Conservation (phyloP, 768 basidiomycete genomes). For the Suillus plorans region DNA sequence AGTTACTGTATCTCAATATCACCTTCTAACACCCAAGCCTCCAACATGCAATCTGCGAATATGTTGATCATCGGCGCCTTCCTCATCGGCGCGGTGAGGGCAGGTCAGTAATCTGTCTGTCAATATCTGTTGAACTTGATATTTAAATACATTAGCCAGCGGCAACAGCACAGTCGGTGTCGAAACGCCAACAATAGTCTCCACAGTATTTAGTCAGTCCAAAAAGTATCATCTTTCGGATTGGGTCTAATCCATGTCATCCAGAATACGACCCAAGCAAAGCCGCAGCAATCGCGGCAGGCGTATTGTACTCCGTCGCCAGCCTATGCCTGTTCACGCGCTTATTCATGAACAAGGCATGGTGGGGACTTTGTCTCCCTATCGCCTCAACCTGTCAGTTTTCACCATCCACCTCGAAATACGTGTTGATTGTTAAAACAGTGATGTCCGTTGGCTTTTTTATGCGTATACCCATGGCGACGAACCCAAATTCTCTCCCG, state of each 20-base stretch:
- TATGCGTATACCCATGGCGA: constrained; percentile 18
- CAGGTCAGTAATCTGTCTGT: not conserved
- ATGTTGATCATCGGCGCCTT: not conserved
- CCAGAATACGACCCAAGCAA: constrained; percentile 27
- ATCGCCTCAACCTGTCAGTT: constrained; percentile 25
- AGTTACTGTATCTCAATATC: not conserved
- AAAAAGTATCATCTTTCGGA: too few species aligned
- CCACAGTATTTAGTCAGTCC: not conserved
- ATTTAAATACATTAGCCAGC: not conserved
- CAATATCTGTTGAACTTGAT: not conserved
- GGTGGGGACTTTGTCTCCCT: constrained; percentile 35
- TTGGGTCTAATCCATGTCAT: not conserved
- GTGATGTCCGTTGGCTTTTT: constrained; percentile 23
- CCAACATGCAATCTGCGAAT: not conserved
- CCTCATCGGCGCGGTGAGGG: not conserved
- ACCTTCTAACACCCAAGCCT: too few species aligned
- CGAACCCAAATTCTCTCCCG: constrained; percentile 19
- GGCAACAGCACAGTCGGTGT: not conserved
- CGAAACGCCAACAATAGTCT: not conserved
- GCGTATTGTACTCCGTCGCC: constrained; percentile 19
- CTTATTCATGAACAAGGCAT: constrained; percentile 18
- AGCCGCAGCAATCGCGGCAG: constrained; percentile 20
- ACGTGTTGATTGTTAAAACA: not conserved
- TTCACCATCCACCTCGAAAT: too few species aligned
- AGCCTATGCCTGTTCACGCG: constrained; percentile 17